Conservation (phyloP, 2,329 filamentous ascomycete genomes). For the Oidium heveae region DNA sequence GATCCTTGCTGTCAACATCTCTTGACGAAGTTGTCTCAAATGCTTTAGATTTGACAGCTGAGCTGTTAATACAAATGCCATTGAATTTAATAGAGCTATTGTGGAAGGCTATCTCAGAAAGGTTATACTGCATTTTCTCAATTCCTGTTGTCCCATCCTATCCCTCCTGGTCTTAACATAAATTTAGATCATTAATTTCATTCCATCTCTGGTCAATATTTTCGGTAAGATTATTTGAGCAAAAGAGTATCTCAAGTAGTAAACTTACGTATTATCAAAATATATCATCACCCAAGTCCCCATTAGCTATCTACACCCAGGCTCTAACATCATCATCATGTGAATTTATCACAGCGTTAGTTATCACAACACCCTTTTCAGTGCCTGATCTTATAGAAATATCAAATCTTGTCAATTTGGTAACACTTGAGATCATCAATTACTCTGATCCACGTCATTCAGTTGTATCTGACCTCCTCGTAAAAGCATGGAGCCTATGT, state of each 20-base stretch:
- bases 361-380: slow-evolving; percentile 10
- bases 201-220: slow-evolving; percentile 12
- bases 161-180: not conserved
- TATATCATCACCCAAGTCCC: slow-evolving; percentile 6
- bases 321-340: slow-evolving; percentile 11
- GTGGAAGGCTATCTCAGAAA: slow-evolving; percentile 8
- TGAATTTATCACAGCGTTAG: slow-evolving; percentile 13
- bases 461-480: not conserved
- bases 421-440: slow-evolving; percentile 11
- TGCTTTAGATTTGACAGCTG: slow-evolving; percentile 5
- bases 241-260: slow-evolving; percentile 3
- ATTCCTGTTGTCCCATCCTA: not conserved
- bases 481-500: slow-evolving; percentile 12
- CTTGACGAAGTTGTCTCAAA: slow-evolving; percentile 8
- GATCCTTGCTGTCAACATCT: slow-evolving; percentile 7
- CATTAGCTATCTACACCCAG: slow-evolving; percentile 8
- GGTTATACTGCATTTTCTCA: slow-evolving; percentile 3
- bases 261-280: slow-evolving; percentile 9
- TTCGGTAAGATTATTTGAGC: slow-evolving; percentile 6
- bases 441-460: slow-evolving; percentile 1
- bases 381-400: slow-evolving; percentile 11
- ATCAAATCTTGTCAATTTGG: slow-evolving; percentile 12
- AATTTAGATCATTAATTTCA: slow-evolving; percentile 7
- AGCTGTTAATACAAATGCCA: slow-evolving; percentile 8
- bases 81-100: slow-evolving; percentile 4